Base-by-base conservation (phyloP, 352 stramenopile species). In the Phytophthora sojae region DNA sequence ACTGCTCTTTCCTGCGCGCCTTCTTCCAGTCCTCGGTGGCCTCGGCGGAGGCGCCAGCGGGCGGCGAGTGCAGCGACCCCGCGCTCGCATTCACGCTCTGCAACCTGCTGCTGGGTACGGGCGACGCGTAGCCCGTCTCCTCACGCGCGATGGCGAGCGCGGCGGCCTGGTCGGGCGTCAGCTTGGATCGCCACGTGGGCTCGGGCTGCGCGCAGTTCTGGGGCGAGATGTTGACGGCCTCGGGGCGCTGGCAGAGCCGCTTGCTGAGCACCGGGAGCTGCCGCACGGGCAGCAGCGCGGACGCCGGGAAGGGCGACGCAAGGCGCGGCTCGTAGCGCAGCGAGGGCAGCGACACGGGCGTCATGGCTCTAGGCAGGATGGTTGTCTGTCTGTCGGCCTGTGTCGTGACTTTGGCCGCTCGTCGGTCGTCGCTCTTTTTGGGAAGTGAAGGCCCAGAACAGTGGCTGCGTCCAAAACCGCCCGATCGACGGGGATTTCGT, bases 1-100 rank as follows among this genome's bases (percentile, higher is more conserved):
- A 89, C 44, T 89, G 82, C 61, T 89, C 81, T 63, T 87, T 89
- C 8, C 81, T 68, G 1, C 77, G 68, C 23, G 66, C 71, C 51
- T 81, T 83, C 67, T 88, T 89, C 71, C 71, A 79, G 47, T 76
- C 61, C 17, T 75, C 61, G 7, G 60, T 53, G 19, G 19, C 15
- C 4, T 37, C 25, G 4, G 57, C n/a, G 4, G 26, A 32, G 4
- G 26, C 12, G 0, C 23, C 19, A 0, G 6, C 11, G 3, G 32
- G 54, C 4, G 65, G 19, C 4, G 55, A 50, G 6, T 37, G 17
- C 54, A 32, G 61, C 37, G 49, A 6, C 7, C 29, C 12, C 23
- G 6, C 26, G 26, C 26, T 30, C 26, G 26, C 5, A 30, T 6
- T 30, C 26, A 0, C 26, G 26, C 58, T 54, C n/a, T 26, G 45